Evolutionary conservation across 805 yeast species (phyloP), one percentile per base, ranked within the genome.

Genomic region (Metschnikowia drakensbergensis): DNA sequence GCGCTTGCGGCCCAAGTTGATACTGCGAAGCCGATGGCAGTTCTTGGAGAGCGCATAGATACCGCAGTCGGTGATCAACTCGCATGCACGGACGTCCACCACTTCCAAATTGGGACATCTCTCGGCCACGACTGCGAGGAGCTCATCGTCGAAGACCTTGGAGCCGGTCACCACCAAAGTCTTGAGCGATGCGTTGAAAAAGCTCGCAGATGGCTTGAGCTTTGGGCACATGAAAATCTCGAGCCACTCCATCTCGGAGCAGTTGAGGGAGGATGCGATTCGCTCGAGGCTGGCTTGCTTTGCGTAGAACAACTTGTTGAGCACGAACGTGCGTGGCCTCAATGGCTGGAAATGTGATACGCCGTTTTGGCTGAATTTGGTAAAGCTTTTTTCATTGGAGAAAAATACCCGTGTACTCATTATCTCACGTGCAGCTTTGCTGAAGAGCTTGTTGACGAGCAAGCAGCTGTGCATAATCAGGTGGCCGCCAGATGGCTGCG

Each of bases 171-270:
- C 67, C 1, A 81, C 75, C 34, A 86, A 60, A 47, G 74, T 73
- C 52, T 67, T 65, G 38, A 74, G 59, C 6, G 60, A 55, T 3
- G 47, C 36, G n/a, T 48, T 49, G 42, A 71, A 63, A 28, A 73
- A 57, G 11, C 63, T 60, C 13, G 47, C 10, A 3, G 72, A 68
- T 3, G 96, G 96, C 6, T 76, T 58, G 29, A 87, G 61, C 39
- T 74, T 75, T 5, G 96, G 92, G 61, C 96, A 89, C 59, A 91
- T 85, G 66, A 86, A 88, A 57, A 89, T 74, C 63, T 90, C 96
- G 29, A 90, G 69, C 86, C 86, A 81, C 54, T 75, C 72, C 38
- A 89, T 62, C 37, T 74, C 68, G 3, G 76, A 70, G 34, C 82
- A 80, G 29, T 77, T 63, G 4, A 75, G 53, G 4, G 57, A 46